Percentiles rank a stretch among this genome's conserved stretches.
phyloP scores from a whole-genome alignment of 345 rosid species.

The Salix exigua region DNA sequence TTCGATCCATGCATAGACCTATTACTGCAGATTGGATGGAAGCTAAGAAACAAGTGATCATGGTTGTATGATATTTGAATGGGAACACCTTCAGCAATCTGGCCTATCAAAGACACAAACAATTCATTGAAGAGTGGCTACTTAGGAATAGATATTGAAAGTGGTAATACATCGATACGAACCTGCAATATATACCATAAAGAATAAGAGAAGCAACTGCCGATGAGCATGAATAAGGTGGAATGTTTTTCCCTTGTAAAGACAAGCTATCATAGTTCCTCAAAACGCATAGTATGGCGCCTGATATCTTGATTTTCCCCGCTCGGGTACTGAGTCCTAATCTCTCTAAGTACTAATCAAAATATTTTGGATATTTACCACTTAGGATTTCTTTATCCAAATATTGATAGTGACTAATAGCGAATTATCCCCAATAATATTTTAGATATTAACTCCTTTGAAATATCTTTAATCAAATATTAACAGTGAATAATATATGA shows the following conservation, averaged over 20 bases:
- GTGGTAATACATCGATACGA: not conserved
- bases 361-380: too few relatives aligned
- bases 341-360: too few relatives aligned
- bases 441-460: too few relatives aligned
- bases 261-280: conserved; percentile 32
- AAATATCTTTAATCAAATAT: too few relatives aligned
- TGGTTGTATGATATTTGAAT: conserved; percentile 37
- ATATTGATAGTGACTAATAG: too few relatives aligned
- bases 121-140: not conserved
- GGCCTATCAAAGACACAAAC: conserved; percentile 16
- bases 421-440: too few relatives aligned
- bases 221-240: conserved; percentile 20
- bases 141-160: too few relatives aligned
- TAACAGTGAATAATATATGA: too few relatives aligned
- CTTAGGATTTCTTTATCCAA: too few relatives aligned
- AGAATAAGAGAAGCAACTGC: conserved; percentile 33
- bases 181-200: conserved; percentile 48
- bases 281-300: too few relatives aligned
- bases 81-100: conserved; percentile 36
- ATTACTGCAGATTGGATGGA: conserved; percentile 24
- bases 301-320: too few relatives aligned
- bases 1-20: conserved; percentile 34
- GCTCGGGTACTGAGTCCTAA: too few relatives aligned
- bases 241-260: conserved; percentile 37
- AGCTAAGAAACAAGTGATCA: conserved; percentile 43